A percentile compares a stretch with the other conserved stretches of the same genome.
Conservation (phyloP, 352 stramenopile genomes). For the Phytophthora syringae region DNA sequence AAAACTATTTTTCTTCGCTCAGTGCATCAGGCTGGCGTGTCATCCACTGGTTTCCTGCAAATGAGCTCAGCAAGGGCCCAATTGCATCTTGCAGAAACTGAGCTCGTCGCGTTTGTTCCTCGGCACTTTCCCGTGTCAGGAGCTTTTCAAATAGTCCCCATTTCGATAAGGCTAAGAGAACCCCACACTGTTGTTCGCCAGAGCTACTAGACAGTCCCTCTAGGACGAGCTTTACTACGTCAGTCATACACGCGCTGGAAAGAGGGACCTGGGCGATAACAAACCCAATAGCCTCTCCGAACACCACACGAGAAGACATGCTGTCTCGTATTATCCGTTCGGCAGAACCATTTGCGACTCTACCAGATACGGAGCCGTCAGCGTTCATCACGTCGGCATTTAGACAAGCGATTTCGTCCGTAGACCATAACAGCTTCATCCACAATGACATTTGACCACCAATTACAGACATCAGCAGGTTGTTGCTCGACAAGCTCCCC, state of each 20-base stretch:
- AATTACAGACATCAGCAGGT: constrained; percentile 32
- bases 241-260: constrained; percentile 14
- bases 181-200: constrained; percentile 69
- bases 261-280: constrained; percentile 41
- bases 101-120: constrained; percentile 14
- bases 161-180: constrained; percentile 53
- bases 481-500: constrained; percentile 23
- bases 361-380: not conserved
- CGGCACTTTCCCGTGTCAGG: not conserved
- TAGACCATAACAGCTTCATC: constrained; percentile 63
- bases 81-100: constrained; percentile 33
- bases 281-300: constrained; percentile 66
- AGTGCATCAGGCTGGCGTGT: constrained; percentile 10
- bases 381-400: constrained; percentile 28
- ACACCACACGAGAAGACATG: constrained; percentile 47
- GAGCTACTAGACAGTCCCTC: constrained; percentile 43
- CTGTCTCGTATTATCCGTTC: constrained; percentile 17
- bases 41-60: constrained; percentile 61
- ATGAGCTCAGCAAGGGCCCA: constrained; percentile 30
- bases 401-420: constrained; percentile 35
- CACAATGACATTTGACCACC: constrained; percentile 35
- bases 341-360: not conserved
- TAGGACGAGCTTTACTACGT: constrained; percentile 30
- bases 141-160: constrained; percentile 61
- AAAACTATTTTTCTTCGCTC: constrained; percentile 19